Conservation (phyloP, 306 rosid species). For the Carpinus fangiana region DNA sequence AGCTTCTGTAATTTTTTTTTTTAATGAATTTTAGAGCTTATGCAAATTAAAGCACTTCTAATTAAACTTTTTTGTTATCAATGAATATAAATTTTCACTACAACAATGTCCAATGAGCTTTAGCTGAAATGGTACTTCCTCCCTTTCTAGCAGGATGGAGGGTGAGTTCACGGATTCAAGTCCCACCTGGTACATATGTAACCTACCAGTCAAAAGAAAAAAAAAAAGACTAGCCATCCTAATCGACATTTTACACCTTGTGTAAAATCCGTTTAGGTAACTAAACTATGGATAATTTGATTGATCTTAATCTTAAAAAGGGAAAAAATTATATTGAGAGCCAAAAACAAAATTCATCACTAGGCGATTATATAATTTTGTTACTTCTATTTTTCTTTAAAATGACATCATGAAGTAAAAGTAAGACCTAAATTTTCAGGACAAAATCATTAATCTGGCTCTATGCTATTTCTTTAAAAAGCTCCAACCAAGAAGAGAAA, state of each 20-base stretch:
- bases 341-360: background rate
- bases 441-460: background rate
- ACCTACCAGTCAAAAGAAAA: no score
- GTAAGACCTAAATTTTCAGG: background rate
- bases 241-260: background rate
- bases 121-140: no score
- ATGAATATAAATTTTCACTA: no score
- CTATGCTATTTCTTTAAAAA: background rate
- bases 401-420: background rate
- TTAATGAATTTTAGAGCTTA: background rate
- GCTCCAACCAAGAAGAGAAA: background rate
- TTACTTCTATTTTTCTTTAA: background rate
- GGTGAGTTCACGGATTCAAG: no score
- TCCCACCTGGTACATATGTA: no score
- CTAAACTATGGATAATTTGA: background rate
- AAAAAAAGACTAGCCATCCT: background rate
- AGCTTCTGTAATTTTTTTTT: background rate
- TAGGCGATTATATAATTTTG: background rate
- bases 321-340: background rate
- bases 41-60: background rate
- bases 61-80: background rate
- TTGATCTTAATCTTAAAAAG: background rate
- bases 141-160: no score
- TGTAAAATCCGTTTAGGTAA: background rate
- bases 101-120: background rate